Base-by-base conservation (phyloP, 2,329 filamentous ascomycete genomes). In the Ophiocordyceps robertsii region DNA sequence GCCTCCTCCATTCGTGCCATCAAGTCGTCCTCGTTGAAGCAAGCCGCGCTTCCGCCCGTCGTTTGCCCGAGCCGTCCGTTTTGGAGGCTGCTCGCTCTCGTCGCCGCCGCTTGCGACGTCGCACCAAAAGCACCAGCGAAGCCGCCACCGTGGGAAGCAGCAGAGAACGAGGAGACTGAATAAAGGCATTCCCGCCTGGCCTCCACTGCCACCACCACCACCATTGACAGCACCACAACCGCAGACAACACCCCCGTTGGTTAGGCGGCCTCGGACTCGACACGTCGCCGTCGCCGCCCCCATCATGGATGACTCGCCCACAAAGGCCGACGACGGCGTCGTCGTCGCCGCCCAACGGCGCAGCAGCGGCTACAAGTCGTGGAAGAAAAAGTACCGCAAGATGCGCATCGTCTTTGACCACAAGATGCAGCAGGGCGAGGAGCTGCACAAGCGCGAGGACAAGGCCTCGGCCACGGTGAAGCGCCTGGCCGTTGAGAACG, bases 371-470 rank as follows among this genome's bases (percentile, higher is more conserved):
- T 77, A 81, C 61, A 81, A 77, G 56, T 82, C 77, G 37, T 82
- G 73, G 71, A 87, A 85, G 74, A 94, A 95, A 67, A 98, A 98
- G 70, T 98, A 93, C 62, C 82, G 84, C 54, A 93, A 93, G 72
- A 85, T 92, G 79, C 81, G 83, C 64, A 72, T 82, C 58, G 69
- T 72, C 27, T 93, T 92, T 56, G 84, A 92, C 52, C 71, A 79
- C 40, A 78, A 77, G 55, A 85, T 89, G 75, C 75, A 81, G 44
- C 78, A 86, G 50, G 84, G 86, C 59, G 92, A 94, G 63, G 75
- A 80, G 43, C 72, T 92, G 46, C 92, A 92, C 63, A 78, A 79
- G 53, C 73, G 84, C 43, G 88, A 92, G 61, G 84, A 85, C 60
- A 81, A 82, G 62, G 84, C 89, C 31, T 78, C 83, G 47, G 79